phyloP scores from a whole-genome alignment of 306 rosid species.

The peach (Prunus persica) region DNA sequence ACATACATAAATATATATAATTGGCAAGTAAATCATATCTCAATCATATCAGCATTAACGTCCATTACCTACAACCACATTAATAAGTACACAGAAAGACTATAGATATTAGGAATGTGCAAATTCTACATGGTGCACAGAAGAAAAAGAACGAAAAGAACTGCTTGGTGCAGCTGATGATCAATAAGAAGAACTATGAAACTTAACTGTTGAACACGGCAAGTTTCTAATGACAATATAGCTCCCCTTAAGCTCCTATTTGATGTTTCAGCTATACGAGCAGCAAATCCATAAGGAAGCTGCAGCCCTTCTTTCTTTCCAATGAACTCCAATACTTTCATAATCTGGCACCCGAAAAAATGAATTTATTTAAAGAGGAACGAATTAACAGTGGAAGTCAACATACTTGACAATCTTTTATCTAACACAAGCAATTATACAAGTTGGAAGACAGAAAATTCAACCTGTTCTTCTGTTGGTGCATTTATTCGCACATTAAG shows the following conservation, averaged over 20 bases:
- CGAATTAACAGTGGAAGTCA: background rate
- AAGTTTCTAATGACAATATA: constrained; percentile 80
- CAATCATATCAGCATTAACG: no score
- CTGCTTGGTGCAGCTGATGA: background rate
- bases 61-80: constrained; percentile 24
- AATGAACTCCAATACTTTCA: constrained; percentile 63
- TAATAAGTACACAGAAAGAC: constrained; percentile 19
- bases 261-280: constrained; percentile 77
- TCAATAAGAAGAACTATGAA: constrained; percentile 9
- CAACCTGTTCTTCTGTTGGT: constrained; percentile 77
- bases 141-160: background rate
- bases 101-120: constrained; percentile 19
- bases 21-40: no score
- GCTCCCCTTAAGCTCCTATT: constrained; percentile 83
- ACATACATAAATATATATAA: no score
- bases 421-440: background rate
- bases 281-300: constrained; percentile 69
- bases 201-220: constrained; percentile 85
- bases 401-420: background rate
- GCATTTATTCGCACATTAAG: constrained; percentile 80
- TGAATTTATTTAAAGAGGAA: background rate
- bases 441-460: constrained; percentile 2
- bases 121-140: background rate
- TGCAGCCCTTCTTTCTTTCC: constrained; percentile 87
- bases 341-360: constrained; percentile 46